Evolutionary conservation across 1,139 yeast genomes (phyloP), one percentile per base, ranked within the genome.

Genomic region (Candida gigantensis): DNA sequence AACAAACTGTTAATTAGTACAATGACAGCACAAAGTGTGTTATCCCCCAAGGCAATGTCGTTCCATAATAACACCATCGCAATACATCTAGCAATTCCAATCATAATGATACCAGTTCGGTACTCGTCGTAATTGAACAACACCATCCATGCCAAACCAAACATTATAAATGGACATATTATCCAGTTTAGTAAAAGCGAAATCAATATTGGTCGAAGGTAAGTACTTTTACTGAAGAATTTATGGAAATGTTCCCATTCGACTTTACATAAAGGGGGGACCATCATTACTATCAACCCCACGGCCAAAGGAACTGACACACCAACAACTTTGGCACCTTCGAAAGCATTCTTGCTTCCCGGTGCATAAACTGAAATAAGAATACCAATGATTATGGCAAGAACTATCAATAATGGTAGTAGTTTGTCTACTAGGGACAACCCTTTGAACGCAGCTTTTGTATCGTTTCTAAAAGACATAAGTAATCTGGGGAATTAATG

Each of bases 61-160:
- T 74, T 78, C 84, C 84, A 79, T n/a, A 78, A 54, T 32, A 79
- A 55, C 1, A 78, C 82, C 84, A 79, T 79, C 19, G 84, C 84
- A 46, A 79, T 77, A 51, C 84, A 79, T 40, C 84, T 53, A 3
- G 82, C 84, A 29, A 74, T 47, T 1, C 84, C 84, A 32, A 79
- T 76, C 72, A 79, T 68, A 28, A 79, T 75, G 5, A 79, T 62
- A 1, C 84, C 84, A 24, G 59, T 60, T 35, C 84, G 59, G 37
- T 72, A 72, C 39, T 75, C 83, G 5, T 57, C 58, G 37, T 65
- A 51, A 41, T 77, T 75, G 36, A 75, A 75, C 35, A 79, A 50
- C 1, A 69, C 65, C 25, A 74, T 55, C 84, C 84, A 79, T 0
- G 80, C 74, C 13, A 79, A 58, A 0, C 72, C 82, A 48, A 74